Percentiles rank a stretch among this genome's conserved stretches.
These are phyloP conservation scores for Pelomyxa schiedti DNA, from an alignment of 78 protist species.

Conservation along the genomic window DNA sequence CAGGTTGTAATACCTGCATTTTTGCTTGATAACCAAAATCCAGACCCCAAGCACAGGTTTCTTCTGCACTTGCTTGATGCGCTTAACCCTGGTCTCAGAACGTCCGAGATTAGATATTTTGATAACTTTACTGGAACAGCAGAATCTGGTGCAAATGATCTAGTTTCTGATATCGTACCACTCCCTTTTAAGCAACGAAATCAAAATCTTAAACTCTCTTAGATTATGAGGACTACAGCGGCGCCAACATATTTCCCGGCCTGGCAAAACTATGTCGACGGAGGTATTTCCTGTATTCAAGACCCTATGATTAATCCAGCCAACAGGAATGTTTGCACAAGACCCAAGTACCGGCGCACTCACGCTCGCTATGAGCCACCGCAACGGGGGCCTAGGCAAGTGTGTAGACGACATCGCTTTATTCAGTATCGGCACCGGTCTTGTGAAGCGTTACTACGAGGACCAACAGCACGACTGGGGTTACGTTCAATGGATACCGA, in stretches of 20 bases:
- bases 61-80: too few relatives aligned
- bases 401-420: not conserved
- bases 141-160: not conserved
- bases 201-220: too few relatives aligned
- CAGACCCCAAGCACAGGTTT: too few relatives aligned
- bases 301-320: too few relatives aligned
- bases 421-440: not conserved
- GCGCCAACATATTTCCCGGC: not conserved
- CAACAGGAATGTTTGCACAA: not conserved
- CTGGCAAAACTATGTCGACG: not conserved
- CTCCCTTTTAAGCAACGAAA: too few relatives aligned
- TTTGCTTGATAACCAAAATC: not conserved
- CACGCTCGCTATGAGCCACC: not conserved
- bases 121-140: not conserved
- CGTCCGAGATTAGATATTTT: not conserved
- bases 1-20: not conserved
- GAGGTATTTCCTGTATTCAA: too few relatives aligned
- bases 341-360: not conserved
- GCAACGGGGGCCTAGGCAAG: not conserved
- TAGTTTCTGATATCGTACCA: not conserved
- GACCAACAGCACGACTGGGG: slow-evolving; percentile 1
- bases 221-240: not conserved
- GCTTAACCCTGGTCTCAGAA: not conserved
- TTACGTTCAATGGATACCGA: slow-evolving; percentile 2
- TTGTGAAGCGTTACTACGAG: not conserved